These are phyloP conservation scores for Podaxis mareebaensis DNA, from an alignment of 768 basidiomycete species.

Conservation along the genomic window DNA sequence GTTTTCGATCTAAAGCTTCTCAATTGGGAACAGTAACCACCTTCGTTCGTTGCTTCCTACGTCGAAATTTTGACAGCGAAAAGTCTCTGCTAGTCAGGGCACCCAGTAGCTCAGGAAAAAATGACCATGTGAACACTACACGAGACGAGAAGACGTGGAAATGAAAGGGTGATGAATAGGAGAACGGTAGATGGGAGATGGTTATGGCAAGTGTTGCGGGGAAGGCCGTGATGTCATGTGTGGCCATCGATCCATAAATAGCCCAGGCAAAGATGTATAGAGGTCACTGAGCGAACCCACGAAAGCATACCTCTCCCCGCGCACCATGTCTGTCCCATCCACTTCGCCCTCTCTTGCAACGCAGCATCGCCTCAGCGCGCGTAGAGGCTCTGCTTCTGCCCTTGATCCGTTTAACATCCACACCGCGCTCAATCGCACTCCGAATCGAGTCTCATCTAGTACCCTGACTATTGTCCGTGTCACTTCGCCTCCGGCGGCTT, in stretches of 20 bases:
- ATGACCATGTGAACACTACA: background rate
- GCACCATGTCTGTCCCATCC: slow-evolving; percentile 1
- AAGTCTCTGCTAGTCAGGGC: background rate
- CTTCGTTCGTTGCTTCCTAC: background rate
- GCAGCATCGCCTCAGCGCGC: slow-evolving; percentile 42
- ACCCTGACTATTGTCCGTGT: slow-evolving; percentile 78
- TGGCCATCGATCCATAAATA: background rate
- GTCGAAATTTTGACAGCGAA: background rate
- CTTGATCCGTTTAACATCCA: slow-evolving; percentile 68
- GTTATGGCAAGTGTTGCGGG: background rate
- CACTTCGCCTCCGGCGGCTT: slow-evolving; percentile 28
- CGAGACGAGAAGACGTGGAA: background rate
- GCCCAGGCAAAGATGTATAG: background rate
- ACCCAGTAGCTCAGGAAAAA: background rate
- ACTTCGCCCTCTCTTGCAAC: slow-evolving; percentile 1
- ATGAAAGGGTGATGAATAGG: slow-evolving; percentile 6
- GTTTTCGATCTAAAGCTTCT: background rate
- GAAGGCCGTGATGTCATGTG: slow-evolving; percentile 14
- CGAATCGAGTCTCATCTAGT: slow-evolving; percentile 56
- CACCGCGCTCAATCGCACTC: slow-evolving; percentile 50
- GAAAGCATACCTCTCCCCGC: background rate
- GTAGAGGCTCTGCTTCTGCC: slow-evolving; percentile 71
- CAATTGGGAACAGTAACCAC: background rate
- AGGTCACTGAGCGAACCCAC: background rate
- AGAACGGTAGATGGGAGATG: background rate